phyloP scores from a whole-genome alignment of 805 yeast genomes.

The Saturnispora halmiae region DNA sequence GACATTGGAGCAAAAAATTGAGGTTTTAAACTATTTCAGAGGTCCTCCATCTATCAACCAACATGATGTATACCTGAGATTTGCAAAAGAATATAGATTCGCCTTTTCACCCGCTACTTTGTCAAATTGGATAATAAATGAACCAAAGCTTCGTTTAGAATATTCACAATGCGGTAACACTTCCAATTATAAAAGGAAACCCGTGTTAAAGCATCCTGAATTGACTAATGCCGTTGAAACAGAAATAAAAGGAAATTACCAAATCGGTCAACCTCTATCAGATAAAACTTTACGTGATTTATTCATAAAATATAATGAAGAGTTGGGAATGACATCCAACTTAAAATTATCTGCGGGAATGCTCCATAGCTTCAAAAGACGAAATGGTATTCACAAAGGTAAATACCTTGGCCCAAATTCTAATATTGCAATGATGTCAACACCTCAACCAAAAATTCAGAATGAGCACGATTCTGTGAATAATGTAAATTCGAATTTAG shows the following conservation, averaged over 20 bases:
- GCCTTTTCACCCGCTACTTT: slow-evolving; percentile 30
- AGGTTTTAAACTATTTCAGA: slow-evolving; percentile 26
- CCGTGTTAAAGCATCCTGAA: slow-evolving; percentile 29
- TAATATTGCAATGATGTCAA: neutral
- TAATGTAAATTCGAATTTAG: no score
- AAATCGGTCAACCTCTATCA: slow-evolving; percentile 18
- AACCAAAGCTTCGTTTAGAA: slow-evolving; percentile 20
- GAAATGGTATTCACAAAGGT: slow-evolving; percentile 22
- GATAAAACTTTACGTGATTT: slow-evolving; percentile 22
- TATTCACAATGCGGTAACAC: slow-evolving; percentile 21
- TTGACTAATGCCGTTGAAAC: slow-evolving; percentile 27
- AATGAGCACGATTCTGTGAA: no score
- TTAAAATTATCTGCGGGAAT: slow-evolving; percentile 28
- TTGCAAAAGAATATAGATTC: slow-evolving; percentile 18
- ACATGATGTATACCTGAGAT: slow-evolving; percentile 21
- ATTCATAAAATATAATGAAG: slow-evolving; percentile 14
- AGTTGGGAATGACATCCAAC: slow-evolving; percentile 21
- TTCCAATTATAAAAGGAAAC: slow-evolving; percentile 24
- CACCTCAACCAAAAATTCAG: neutral
- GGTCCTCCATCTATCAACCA: slow-evolving; percentile 28
- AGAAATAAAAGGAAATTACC: slow-evolving; percentile 15
- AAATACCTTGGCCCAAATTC: neutral
- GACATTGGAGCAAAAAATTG: slow-evolving; percentile 23
- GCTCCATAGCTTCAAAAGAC: slow-evolving; percentile 28
- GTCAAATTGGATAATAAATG: slow-evolving; percentile 28